A percentile compares a stretch with the other conserved stretches of the same genome.
Evolutionary conservation across 768 basidiomycete genomes (phyloP).

Genomic region (Russula earlei): DNA sequence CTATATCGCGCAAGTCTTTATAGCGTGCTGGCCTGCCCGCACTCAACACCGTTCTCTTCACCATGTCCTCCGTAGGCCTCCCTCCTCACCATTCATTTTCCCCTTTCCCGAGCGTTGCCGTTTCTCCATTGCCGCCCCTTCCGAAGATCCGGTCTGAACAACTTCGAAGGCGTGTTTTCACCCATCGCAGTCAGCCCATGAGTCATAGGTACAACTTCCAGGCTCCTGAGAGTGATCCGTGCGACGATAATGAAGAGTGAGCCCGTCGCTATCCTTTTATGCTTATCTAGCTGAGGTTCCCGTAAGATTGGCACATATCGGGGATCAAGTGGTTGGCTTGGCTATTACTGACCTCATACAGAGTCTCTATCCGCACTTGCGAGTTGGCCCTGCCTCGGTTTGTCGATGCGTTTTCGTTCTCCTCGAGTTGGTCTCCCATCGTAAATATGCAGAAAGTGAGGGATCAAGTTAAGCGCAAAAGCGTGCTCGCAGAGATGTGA

Average conservation of each 20-base stretch:
- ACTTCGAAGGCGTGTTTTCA: neutral
- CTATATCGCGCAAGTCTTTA: neutral
- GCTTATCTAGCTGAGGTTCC: neutral
- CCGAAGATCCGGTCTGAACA: neutral
- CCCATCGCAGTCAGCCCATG: neutral
- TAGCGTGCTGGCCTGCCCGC: neutral
- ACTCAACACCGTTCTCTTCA: neutral
- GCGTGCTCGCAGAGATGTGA: slow-evolving; percentile 2
- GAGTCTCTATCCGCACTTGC: neutral
- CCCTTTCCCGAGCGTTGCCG: no score
- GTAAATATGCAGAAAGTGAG: neutral
- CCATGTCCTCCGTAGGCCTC: neutral
- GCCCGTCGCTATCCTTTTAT: neutral
- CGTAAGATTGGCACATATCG: slow-evolving; percentile 3
- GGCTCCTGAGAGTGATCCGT: neutral
- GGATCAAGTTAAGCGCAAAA: neutral
- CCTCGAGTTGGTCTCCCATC: neutral
- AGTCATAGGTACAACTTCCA: neutral
- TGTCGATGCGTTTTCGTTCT: neutral
- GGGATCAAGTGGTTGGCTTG: slow-evolving; percentile 5
- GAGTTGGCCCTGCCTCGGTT: slow-evolving; percentile 7
- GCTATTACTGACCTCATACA: slow-evolving; percentile 8
- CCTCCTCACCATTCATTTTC: neutral
- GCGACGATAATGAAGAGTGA: neutral
- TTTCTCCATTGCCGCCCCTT: neutral